Evolutionary conservation across 2,329 filamentous ascomycete species (phyloP), one percentile per base, ranked within the genome.

Genomic region (Plectosphaerella plurivora): DNA sequence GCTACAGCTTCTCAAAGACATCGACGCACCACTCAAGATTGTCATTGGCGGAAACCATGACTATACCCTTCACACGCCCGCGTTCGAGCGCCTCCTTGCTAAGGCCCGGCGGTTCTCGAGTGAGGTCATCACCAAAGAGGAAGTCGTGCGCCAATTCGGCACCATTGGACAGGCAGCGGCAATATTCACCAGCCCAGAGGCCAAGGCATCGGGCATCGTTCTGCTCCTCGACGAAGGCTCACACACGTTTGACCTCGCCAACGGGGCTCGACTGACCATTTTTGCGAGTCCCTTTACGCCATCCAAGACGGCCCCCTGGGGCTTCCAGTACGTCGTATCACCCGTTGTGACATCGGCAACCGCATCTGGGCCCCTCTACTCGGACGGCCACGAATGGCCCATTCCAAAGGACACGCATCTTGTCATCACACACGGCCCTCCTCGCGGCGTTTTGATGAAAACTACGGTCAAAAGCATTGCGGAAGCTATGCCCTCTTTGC

Each of bases 21-120:
- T 79, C 11, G 53, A 73, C 1, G 74, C 76, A 0, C 69, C 73
- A 0, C 60, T 78, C 4, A 81, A 79, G 49, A 58, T 81, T 1
- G 65, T 72, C 5, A 79, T 81, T 48, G 69, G 76, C 1, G 76
- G 78, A 1, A 81, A 80, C 47, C 76, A 81, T 53, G 76, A 82
- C 54, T 76, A 78, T 37, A 72, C 66, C 0, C 61, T 74, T 2
- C 68, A 74, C 11, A 33, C 28, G 11, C 28, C 28, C 28, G 28
- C 28, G 28, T 33, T 33, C 28, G 28, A 33, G 28, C 28, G 28
- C 11, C 28, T 33, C 9, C 8, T 33, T 12, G 22, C 45, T 54
- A 1, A 33, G 11, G 28, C 28, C 28, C 28, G 28, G 11, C 28
- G 28, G 11, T 33, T 33, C 28, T 33, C 28, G 8, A 33, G 8